These are phyloP conservation scores for Phytophthora sojae DNA, from an alignment of 352 stramenopile genomes.

Conservation along the genomic window DNA sequence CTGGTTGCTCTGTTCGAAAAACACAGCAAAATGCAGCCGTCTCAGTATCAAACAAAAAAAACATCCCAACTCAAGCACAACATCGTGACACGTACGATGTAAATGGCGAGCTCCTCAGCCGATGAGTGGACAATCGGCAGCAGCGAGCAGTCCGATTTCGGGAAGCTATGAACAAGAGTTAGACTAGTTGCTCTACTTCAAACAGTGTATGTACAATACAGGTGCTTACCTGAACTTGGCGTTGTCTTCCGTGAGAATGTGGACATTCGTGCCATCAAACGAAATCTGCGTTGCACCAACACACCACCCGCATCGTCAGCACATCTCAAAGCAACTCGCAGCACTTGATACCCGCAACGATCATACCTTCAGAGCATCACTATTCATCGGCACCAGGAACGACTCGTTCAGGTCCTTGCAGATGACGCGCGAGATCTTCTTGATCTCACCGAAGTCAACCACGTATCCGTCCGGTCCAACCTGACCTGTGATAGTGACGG, in stretches of 20 bases:
- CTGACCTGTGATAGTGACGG: conserved; percentile 87
- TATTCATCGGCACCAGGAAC: conserved; percentile 97
- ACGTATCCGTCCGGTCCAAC: conserved; percentile 96
- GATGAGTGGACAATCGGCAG: conserved; percentile 98
- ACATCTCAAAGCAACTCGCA: neutral
- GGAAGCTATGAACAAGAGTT: conserved; percentile 75
- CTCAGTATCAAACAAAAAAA: neutral
- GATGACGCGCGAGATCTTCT: conserved; percentile 94
- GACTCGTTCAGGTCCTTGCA: conserved; percentile 98
- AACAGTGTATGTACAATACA: neutral
- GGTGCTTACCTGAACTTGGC: conserved; percentile 86
- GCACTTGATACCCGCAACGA: neutral
- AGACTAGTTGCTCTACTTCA: neutral
- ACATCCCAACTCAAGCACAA: neutral
- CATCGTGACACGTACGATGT: conserved; percentile 80
- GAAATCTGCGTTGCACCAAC: conserved; percentile 63
- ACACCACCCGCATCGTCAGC: neutral
- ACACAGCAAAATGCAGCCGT: neutral
- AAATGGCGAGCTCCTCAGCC: conserved; percentile 96
- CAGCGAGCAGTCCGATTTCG: conserved; percentile 94
- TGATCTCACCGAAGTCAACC: conserved; percentile 98
- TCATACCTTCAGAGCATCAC: conserved; percentile 89
- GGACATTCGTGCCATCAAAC: conserved; percentile 88
- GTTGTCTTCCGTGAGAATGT: conserved; percentile 95
- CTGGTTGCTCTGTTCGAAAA: conserved; percentile 74